Percentiles rank a stretch among this genome's conserved stretches.
Evolutionary conservation across 345 rosid genomes (phyloP).

Genomic region (Ailanthus altissimus): DNA sequence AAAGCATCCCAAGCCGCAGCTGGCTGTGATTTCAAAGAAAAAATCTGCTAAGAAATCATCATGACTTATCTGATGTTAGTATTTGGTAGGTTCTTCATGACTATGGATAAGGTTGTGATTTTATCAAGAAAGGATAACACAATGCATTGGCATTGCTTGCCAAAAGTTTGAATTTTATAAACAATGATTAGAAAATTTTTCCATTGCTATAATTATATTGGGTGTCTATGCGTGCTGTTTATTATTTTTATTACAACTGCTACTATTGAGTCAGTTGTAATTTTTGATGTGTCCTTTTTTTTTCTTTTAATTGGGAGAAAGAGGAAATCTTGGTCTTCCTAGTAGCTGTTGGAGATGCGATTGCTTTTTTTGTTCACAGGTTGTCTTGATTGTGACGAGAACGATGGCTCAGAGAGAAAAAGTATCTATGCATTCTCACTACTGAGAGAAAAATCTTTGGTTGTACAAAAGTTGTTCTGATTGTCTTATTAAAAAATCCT

Average conservation of each 20-base stretch:
- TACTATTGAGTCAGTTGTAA: background rate
- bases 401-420: background rate
- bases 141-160: background rate
- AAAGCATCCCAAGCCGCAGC: constrained; percentile 77
- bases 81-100: constrained; percentile 6
- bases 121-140: constrained; percentile 14
- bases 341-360: background rate
- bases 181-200: background rate
- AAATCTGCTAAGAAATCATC: constrained; percentile 56
- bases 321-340: background rate
- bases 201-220: background rate
- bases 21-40: constrained; percentile 53
- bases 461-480: too few relatives aligned
- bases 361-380: background rate
- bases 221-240: background rate
- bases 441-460: too few relatives aligned
- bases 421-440: background rate
- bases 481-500: background rate
- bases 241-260: too few relatives aligned
- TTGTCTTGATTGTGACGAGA: background rate
- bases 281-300: background rate
- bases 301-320: background rate
- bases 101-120: constrained; percentile 1
- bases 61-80: constrained; percentile 8
- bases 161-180: background rate